Conservation (phyloP, 305 asterid species). For the Plantago coronopus region DNA sequence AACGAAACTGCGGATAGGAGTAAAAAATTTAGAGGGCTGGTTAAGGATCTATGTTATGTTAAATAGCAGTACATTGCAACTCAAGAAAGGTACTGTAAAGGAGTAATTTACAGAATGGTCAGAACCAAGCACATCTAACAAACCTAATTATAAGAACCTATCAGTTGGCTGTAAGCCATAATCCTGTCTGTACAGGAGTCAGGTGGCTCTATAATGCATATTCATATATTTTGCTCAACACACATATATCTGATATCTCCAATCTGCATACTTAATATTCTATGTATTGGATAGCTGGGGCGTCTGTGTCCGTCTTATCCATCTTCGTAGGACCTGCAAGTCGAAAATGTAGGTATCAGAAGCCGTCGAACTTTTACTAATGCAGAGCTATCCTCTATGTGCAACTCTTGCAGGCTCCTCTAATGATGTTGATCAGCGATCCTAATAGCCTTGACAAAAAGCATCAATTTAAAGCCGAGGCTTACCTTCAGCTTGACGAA, state of each 20-base stretch:
- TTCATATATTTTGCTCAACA: slow-evolving; percentile 8
- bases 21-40: too few relatives aligned
- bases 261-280: slow-evolving; percentile 40
- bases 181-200: slow-evolving; percentile 22
- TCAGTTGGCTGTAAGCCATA: slow-evolving; percentile 16
- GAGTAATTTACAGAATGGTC: neutral
- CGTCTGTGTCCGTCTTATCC: slow-evolving; percentile 42
- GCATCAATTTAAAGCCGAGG: neutral
- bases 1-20: too few relatives aligned
- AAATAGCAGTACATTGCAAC: too few relatives aligned
- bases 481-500: slow-evolving; percentile 58
- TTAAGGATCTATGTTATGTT: too few relatives aligned
- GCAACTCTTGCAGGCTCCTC: too few relatives aligned
- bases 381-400: too few relatives aligned
- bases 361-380: neutral
- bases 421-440: too few relatives aligned
- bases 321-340: slow-evolving; percentile 53
- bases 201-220: slow-evolving; percentile 11
- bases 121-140: slow-evolving; percentile 4
- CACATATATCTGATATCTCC: slow-evolving; percentile 3
- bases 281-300: slow-evolving; percentile 68
- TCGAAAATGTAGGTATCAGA: slow-evolving; percentile 9
- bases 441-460: too few relatives aligned
- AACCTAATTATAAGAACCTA: slow-evolving; percentile 8
- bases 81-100: too few relatives aligned